Percentiles rank a stretch among this genome's conserved stretches.
Conservation (phyloP, 139 green algal genomes). For the Chlorella ohadii region DNA sequence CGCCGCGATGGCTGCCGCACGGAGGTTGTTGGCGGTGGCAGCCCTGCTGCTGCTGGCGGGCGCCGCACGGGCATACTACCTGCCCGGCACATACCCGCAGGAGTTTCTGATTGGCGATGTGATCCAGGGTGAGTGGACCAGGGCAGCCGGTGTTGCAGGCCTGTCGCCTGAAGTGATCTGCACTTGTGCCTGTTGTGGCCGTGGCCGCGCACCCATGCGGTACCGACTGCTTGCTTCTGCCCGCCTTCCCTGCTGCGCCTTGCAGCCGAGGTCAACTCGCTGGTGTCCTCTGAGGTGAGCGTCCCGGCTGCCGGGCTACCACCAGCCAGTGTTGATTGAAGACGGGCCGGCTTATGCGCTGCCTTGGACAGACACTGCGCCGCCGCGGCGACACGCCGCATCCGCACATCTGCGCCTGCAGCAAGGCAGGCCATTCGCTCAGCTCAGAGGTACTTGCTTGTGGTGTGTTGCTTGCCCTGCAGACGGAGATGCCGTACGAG, state of each 20-base stretch:
- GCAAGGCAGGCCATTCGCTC: too few relatives aligned
- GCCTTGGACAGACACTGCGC: too few relatives aligned
- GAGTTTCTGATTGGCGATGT: constrained; percentile 68
- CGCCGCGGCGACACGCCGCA: too few relatives aligned
- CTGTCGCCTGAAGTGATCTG: too few relatives aligned
- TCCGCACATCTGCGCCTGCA: too few relatives aligned
- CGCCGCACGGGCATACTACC: constrained; percentile 56
- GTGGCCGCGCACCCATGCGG: too few relatives aligned
- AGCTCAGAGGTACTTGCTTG: too few relatives aligned
- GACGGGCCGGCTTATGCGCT: neutral
- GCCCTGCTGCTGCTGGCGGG: neutral
- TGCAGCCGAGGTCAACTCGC: constrained; percentile 84
- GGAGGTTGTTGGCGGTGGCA: too few relatives aligned
- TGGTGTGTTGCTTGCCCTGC: neutral
- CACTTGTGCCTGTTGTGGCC: too few relatives aligned
- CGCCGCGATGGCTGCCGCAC: too few relatives aligned
- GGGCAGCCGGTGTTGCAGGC: too few relatives aligned
- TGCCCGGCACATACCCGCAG: constrained; percentile 78
- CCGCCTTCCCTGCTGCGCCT: neutral
- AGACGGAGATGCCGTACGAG: constrained; percentile 91
- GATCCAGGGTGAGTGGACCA: constrained; percentile 59
- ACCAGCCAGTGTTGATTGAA: neutral
- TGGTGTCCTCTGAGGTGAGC: constrained; percentile 86
- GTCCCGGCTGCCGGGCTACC: neutral
- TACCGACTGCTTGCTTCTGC: too few relatives aligned